phyloP scores from a whole-genome alignment of 2,329 filamentous ascomycete species.

The Fusarium brachygibbosum region DNA sequence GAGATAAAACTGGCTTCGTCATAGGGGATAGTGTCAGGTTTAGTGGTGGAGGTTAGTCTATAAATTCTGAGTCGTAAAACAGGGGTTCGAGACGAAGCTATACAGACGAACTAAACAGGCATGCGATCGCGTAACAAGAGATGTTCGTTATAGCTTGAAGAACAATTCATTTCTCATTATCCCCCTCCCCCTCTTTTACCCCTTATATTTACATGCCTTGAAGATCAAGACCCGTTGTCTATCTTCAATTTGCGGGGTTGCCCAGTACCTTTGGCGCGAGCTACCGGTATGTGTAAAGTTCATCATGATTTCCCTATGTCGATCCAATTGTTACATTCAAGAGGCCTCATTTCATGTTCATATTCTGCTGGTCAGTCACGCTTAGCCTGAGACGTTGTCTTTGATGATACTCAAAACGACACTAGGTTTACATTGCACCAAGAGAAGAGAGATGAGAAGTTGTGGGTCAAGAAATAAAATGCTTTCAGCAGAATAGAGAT shows the following conservation, averaged over 20 bases:
- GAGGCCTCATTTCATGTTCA: conserved; percentile 31
- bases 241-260: conserved; percentile 15
- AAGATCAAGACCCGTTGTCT: conserved; percentile 1
- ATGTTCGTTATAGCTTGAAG: conserved; percentile 7
- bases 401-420: conserved; percentile 4
- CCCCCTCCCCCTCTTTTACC: background rate
- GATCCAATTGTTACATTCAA: conserved; percentile 27
- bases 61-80: background rate
- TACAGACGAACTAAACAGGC: background rate
- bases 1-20: conserved; percentile 5
- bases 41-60: conserved; percentile 21
- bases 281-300: conserved; percentile 45
- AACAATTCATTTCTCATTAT: conserved; percentile 31
- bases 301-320: conserved; percentile 42
- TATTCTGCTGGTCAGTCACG: background rate
- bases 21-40: conserved; percentile 7
- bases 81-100: conserved; percentile 17
- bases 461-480: conserved; percentile 31
- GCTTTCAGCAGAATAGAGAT: conserved; percentile 39
- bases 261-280: conserved; percentile 34
- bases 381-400: conserved; percentile 8
- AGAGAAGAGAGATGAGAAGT: conserved; percentile 15
- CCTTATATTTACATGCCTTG: background rate
- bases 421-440: conserved; percentile 10
- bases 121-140: conserved; percentile 6